Base-by-base conservation (phyloP, 139 green algal genomes). In the Coelastrella sp. region DNA sequence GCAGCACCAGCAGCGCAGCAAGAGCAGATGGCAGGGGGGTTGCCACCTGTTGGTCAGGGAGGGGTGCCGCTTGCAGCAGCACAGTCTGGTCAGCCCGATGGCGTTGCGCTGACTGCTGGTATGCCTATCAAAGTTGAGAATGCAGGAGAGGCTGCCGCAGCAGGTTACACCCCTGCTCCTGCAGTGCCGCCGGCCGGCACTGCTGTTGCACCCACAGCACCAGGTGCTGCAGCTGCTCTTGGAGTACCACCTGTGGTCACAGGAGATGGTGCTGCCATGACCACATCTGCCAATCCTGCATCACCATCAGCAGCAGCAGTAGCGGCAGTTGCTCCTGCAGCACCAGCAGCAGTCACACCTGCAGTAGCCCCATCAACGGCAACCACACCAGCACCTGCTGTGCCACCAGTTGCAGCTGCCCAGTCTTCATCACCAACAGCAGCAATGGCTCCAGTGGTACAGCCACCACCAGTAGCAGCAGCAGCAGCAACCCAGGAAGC, bases 311-410 rank as follows among this genome's bases (percentile, higher is more conserved):
- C 63, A 81, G 68, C 84, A 22, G 84, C 84, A 9, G 22, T 88
- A 25, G 84, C 84, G 7, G 84, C 84, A 58, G 84, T 88, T 6
- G 84, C 84, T 9, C 84, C 84, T 20, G 84, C 84, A 25, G 84
- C 84, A 27, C 35, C 66, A 59, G 84, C 68, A 70, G 49, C 49
- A 57, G 80, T 60, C 7, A 25, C 80, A 59, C 59, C 80, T 20
- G 58, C 57, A 72, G 58, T 58, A 25, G 84, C 68, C 70, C 65
- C 78, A 68, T 57, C 78, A 66, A 58, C 22, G 57, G 59, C 27
- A 19, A 65, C 68, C 49, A 70, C 58, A 74, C 19, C 82, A 87
- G 82, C 82, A 78, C 61, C 63, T 24, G 63, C 63, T 65, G 80
- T 63, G 3, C 7, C 80, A 74, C 56, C 80, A 58, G 80, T 57